phyloP scores from a whole-genome alignment of 257 asterid genomes.

The Scutellaria minor region DNA sequence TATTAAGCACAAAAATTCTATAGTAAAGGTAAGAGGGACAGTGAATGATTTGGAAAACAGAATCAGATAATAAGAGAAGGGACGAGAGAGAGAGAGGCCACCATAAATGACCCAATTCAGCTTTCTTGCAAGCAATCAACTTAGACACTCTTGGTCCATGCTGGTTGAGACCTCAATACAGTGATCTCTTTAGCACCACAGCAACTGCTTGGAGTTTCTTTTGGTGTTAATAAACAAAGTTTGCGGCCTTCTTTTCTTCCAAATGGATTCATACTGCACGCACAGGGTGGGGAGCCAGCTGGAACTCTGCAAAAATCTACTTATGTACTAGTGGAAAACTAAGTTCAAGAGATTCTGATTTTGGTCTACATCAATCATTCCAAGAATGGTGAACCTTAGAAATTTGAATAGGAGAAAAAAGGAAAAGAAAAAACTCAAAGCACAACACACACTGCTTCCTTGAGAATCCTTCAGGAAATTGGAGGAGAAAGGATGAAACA shows the following conservation, averaged over 20 bases:
- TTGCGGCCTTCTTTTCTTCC: too few relatives aligned
- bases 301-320: too few relatives aligned
- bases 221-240: too few relatives aligned
- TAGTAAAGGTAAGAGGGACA: background rate
- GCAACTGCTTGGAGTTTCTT: background rate
- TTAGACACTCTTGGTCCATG: slow-evolving; percentile 19
- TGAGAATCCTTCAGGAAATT: background rate
- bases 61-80: background rate
- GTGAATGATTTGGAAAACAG: background rate
- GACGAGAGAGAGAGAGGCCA: too few relatives aligned
- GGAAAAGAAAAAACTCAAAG: slow-evolving; percentile 21
- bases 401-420: too few relatives aligned
- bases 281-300: too few relatives aligned
- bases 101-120: background rate
- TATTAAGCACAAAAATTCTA: background rate
- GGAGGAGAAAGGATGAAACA: slow-evolving; percentile 12
- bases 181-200: background rate
- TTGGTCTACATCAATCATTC: slow-evolving; percentile 4
- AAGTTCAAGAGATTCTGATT: background rate
- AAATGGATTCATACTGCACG: too few relatives aligned
- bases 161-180: background rate
- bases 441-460: background rate
- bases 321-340: too few relatives aligned
- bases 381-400: slow-evolving; percentile 9
- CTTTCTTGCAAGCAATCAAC: slow-evolving; percentile 18